These are phyloP conservation scores for Alternaria gaisen DNA, from an alignment of 2,329 filamentous ascomycete species.

Conservation along the genomic window DNA sequence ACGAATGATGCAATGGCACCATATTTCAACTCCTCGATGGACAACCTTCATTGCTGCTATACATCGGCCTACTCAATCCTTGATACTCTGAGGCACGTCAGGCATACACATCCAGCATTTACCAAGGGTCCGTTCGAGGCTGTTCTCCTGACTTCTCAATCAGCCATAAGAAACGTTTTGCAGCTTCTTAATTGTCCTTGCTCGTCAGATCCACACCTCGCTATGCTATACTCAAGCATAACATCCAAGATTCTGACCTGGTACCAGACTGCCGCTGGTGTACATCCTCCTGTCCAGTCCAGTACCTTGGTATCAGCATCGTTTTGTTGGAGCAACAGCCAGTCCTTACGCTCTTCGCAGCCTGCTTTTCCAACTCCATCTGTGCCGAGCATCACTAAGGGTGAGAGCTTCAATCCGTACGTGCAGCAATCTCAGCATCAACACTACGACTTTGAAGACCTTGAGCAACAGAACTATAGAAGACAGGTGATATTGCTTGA, in stretches of 20 bases:
- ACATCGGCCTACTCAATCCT: constrained; percentile 42
- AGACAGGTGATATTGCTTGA: constrained; percentile 40
- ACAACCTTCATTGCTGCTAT: constrained; percentile 42
- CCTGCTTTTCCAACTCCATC: constrained; percentile 27
- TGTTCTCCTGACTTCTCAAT: constrained; percentile 11
- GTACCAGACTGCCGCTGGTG: constrained; percentile 43
- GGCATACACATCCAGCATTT: constrained; percentile 22
- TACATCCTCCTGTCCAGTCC: constrained; percentile 26
- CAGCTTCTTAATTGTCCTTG: constrained; percentile 43
- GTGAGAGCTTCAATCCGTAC: constrained; percentile 31
- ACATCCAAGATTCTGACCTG: constrained; percentile 44
- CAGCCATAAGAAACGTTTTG: constrained; percentile 37
- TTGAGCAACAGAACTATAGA: constrained; percentile 36
- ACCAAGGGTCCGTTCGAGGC: constrained; percentile 39
- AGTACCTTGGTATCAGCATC: constrained; percentile 20
- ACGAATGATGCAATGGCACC: constrained; percentile 21
- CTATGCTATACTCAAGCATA: constrained; percentile 49
- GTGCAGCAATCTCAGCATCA: constrained; percentile 39
- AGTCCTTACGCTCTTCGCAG: constrained; percentile 21
- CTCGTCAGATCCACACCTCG: constrained; percentile 44
- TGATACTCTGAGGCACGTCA: constrained; percentile 39
- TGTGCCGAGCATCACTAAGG: constrained; percentile 10
- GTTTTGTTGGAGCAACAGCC: neutral
- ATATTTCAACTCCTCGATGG: constrained; percentile 29
- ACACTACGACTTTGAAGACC: constrained; percentile 39